Evolutionary conservation across 192 early-diverging fungal genomes (phyloP).

Genomic region (Rhizophagus prolifer): DNA sequence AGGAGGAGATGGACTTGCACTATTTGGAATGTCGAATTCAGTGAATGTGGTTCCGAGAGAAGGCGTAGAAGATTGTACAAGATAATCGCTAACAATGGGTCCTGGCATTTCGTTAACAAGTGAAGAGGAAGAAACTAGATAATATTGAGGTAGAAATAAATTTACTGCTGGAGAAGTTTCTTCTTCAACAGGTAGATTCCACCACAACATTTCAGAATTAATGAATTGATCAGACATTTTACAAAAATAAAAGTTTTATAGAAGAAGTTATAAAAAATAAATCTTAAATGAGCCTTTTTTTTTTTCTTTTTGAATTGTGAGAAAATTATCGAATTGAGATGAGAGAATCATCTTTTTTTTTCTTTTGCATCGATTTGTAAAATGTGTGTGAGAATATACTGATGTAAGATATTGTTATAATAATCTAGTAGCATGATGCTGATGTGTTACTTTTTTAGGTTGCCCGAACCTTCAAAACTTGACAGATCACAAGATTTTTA

Average conservation of each 20-base stretch:
- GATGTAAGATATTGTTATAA: no score
- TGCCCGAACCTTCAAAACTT: no score
- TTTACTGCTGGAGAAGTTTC: neutral
- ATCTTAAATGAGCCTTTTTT: no score
- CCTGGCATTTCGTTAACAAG: neutral
- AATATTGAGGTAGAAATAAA: neutral
- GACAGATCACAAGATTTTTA: no score
- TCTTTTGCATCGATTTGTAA: no score
- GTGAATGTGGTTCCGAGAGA: neutral
- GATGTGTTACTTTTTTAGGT: no score
- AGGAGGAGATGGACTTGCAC: neutral
- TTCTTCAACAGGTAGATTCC: neutral
- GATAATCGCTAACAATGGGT: neutral
- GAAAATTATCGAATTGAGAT: no score
- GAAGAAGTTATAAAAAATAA: neutral
- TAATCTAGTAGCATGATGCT: no score
- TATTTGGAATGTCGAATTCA: neutral
- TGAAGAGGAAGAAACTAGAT: neutral
- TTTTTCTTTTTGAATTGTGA: neutral
- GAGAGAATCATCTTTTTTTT: no score
- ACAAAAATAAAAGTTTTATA: neutral
- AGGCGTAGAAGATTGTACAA: neutral
- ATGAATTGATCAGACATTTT: neutral
- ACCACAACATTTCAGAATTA: neutral
- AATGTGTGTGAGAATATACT: no score